Evolutionary conservation across 495 filamentous ascomycete species (phyloP), one percentile per base, ranked within the genome.

Genomic region (Ascodesmis nigricans): DNA sequence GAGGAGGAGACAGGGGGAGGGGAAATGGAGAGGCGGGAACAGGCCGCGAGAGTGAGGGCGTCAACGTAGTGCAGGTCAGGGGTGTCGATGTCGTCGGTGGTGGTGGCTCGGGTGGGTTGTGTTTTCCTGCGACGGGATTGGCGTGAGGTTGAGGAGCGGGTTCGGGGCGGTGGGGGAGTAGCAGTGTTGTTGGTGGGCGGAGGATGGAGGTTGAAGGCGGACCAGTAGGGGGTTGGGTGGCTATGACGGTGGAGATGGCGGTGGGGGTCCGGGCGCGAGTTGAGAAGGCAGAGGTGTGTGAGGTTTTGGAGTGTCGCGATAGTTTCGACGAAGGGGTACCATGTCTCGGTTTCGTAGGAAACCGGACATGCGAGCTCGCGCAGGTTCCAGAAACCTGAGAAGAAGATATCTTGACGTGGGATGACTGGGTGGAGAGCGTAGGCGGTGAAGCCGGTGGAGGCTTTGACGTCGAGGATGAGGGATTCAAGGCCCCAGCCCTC

Each of bases 401-500:
- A 25, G 16, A 36, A 36, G n/a, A 27, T 13, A 20, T 36, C 22
- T n/a, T 25, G 33, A 8, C 13, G 20, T 7, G 33, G 33, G n/a
- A n/a, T n/a, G n/a, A n/a, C n/a, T n/a, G n/a, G n/a, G n/a, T n/a
- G n/a, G 9, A 36, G 21, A 8, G 25, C 13, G 6, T 16, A 11
- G 23, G 22, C 4, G 13, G 21, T 26, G 3, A 26, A n/a, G n/a
- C 21, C 5, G 7, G 33, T 26, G 1, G 9, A 20, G 4, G 33
- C 21, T 5, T 3, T n/a, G 6, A 27, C 27, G n/a, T 25, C 20
- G 6, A 36, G 33, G 1, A 36, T 11, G n/a, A 36, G 22, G 2
- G 21, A 11, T 27, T 36, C 33, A 9, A 36, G 16, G 6, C 33
- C 33, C 33, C 33, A 36, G 2, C 33, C 33, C 33, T 36, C 33